Evolutionary conservation across 2,329 filamentous ascomycete genomes (phyloP).

Genomic region (Emmonsiellopsis sp.): DNA sequence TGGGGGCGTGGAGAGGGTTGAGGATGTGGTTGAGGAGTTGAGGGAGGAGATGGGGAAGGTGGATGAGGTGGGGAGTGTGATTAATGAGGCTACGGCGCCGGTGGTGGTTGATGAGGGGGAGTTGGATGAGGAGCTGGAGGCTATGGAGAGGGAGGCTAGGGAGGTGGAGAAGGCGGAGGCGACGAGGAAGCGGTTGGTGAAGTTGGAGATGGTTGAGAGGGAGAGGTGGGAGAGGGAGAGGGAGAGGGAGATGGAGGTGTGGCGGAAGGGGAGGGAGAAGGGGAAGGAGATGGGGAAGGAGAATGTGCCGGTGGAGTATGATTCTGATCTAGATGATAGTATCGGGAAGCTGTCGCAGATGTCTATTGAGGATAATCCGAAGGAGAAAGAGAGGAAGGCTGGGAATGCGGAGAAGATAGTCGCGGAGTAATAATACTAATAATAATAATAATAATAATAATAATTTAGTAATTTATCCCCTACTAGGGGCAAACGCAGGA

Average conservation of each 20-base stretch:
- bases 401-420: neutral
- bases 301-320: conserved; percentile 10
- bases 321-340: conserved; percentile 28
- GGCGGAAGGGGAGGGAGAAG: conserved; percentile 14
- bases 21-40: conserved; percentile 64
- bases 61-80: conserved; percentile 71
- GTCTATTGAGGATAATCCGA: conserved; percentile 29
- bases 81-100: conserved; percentile 58
- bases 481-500: neutral
- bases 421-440: too few relatives aligned
- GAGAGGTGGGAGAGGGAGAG: conserved; percentile 32
- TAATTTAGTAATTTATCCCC: too few relatives aligned
- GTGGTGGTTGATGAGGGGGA: conserved; percentile 64
- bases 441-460: too few relatives aligned
- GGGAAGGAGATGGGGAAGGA: conserved; percentile 10
- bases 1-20: conserved; percentile 67
- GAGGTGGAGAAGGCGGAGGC: conserved; percentile 43
- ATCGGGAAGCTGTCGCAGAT: conserved; percentile 32
- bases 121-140: conserved; percentile 79
- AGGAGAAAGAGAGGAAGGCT: conserved; percentile 15
- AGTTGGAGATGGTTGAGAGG: conserved; percentile 31
- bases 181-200: conserved; percentile 42
- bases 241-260: too few relatives aligned
- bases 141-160: conserved; percentile 48
- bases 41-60: conserved; percentile 71